Evolutionary conservation across 1,139 yeast genomes (phyloP).

Genomic region (Candida sp.): DNA sequence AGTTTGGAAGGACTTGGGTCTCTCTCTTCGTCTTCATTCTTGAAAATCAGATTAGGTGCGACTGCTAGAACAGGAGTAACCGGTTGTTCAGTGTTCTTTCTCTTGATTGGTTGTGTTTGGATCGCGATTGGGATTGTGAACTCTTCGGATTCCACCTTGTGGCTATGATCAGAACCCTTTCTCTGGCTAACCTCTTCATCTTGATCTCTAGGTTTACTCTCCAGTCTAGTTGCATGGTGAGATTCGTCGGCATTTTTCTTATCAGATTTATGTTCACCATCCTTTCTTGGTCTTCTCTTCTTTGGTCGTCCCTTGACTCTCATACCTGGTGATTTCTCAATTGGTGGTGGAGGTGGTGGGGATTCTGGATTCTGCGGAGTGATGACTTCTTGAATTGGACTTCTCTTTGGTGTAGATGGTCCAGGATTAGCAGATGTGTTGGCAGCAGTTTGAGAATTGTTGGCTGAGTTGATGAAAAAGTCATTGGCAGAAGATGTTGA

Average conservation of each 20-base stretch:
- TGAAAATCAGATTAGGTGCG: slow-evolving; percentile 1
- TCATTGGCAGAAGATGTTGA: slow-evolving; percentile 10
- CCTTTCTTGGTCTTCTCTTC: slow-evolving; percentile 6
- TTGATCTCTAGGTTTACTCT: neutral
- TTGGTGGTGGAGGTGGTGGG: slow-evolving; percentile 17
- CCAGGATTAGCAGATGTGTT: neutral
- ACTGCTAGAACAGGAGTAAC: slow-evolving; percentile 1
- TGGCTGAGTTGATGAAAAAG: neutral
- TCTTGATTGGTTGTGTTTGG: slow-evolving; percentile 3
- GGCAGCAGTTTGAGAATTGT: slow-evolving; percentile 1
- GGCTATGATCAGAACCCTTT: neutral
- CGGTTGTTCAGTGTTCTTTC: slow-evolving; percentile 1
- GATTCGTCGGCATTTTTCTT: neutral
- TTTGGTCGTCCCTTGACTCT: slow-evolving; percentile 14
- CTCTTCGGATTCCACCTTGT: slow-evolving; percentile 1
- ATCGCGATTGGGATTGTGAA: slow-evolving; percentile 5
- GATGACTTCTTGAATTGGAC: slow-evolving; percentile 4
- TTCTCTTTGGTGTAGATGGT: slow-evolving; percentile 6
- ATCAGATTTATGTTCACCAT: neutral
- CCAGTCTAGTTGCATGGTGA: neutral
- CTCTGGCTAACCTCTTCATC: neutral
- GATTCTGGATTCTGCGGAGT: slow-evolving; percentile 3
- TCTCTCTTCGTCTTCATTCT: slow-evolving; percentile 3
- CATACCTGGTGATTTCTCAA: slow-evolving; percentile 17
- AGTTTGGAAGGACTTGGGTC: slow-evolving; percentile 8